phyloP scores from a whole-genome alignment of 1,284 basidiomycete genomes.

The Anthracocystis panici-leucophaei region DNA sequence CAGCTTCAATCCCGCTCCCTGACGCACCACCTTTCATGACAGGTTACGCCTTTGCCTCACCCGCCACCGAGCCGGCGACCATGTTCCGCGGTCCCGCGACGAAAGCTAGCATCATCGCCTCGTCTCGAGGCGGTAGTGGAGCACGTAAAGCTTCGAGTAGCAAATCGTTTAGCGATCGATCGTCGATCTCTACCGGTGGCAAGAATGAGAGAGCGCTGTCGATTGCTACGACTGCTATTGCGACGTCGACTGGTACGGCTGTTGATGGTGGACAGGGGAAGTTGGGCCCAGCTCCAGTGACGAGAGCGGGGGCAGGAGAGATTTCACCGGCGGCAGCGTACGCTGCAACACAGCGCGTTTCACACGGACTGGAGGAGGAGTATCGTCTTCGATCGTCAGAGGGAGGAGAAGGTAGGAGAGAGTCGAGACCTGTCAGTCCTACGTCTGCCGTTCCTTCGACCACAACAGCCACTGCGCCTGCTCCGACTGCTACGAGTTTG shows the following conservation, averaged over 20 bases:
- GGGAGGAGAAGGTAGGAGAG: not conserved
- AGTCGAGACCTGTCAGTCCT: slow-evolving; percentile 29
- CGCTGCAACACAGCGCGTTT: slow-evolving; percentile 20
- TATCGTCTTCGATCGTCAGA: not conserved
- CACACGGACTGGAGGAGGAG: slow-evolving; percentile 35
- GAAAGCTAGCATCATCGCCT: slow-evolving; percentile 18
- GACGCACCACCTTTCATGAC: slow-evolving; percentile 32
- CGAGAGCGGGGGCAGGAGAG: slow-evolving; percentile 1
- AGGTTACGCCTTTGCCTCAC: slow-evolving; percentile 19
- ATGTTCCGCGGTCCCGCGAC: slow-evolving; percentile 23
- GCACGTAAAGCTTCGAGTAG: slow-evolving; percentile 17
- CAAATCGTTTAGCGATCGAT: slow-evolving; percentile 23
- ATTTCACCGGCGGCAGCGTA: slow-evolving; percentile 32
- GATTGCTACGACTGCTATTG: not conserved
- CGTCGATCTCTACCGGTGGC: slow-evolving; percentile 8
- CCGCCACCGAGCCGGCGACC: slow-evolving; percentile 10
- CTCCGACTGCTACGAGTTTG: not conserved
- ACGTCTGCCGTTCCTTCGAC: slow-evolving; percentile 7
- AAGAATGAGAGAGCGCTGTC: slow-evolving; percentile 18
- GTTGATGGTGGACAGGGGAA: no score
- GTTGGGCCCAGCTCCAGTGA: not conserved
- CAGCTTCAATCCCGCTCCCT: slow-evolving; percentile 9
- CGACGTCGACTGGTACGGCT: not conserved
- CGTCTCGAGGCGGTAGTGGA: slow-evolving; percentile 11
- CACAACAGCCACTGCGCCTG: not conserved